Conservation (phyloP, 2,329 filamentous ascomycete genomes). For the Fusarium sp. region DNA sequence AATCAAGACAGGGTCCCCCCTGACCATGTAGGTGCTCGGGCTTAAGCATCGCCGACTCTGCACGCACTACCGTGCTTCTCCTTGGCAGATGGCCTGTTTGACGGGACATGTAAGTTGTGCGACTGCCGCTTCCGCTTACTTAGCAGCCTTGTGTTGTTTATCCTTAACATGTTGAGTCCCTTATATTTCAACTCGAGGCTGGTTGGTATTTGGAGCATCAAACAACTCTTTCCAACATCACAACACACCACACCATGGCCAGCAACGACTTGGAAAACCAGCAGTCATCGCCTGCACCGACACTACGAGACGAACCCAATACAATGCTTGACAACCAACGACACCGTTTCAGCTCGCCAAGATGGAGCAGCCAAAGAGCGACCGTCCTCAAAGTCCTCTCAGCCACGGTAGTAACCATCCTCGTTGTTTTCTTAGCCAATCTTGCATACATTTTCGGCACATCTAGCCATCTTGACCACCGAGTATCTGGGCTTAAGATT, state of each 20-base stretch:
- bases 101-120: too few relatives aligned
- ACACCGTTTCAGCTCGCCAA: slow-evolving; percentile 18
- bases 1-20: too few relatives aligned
- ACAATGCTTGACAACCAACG: slow-evolving; percentile 5
- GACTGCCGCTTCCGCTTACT: background rate
- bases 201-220: too few relatives aligned
- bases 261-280: slow-evolving; percentile 19
- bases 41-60: too few relatives aligned
- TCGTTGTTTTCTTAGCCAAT: slow-evolving; percentile 40
- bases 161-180: background rate
- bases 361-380: slow-evolving; percentile 24
- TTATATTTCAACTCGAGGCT: background rate
- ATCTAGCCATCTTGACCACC: slow-evolving; percentile 41
- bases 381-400: slow-evolving; percentile 27
- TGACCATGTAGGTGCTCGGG: too few relatives aligned
- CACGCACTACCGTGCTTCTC: too few relatives aligned
- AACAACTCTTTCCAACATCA: background rate
- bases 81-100: too few relatives aligned
- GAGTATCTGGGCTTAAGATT: slow-evolving; percentile 44
- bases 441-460: slow-evolving; percentile 51
- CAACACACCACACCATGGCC: slow-evolving; percentile 2
- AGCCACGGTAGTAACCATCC: slow-evolving; percentile 28
- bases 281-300: slow-evolving; percentile 26
- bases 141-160: background rate
- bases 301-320: slow-evolving; percentile 22